Evolutionary conservation across 129 eudicot genomes (phyloP).

Genomic region (Arctium minus): DNA sequence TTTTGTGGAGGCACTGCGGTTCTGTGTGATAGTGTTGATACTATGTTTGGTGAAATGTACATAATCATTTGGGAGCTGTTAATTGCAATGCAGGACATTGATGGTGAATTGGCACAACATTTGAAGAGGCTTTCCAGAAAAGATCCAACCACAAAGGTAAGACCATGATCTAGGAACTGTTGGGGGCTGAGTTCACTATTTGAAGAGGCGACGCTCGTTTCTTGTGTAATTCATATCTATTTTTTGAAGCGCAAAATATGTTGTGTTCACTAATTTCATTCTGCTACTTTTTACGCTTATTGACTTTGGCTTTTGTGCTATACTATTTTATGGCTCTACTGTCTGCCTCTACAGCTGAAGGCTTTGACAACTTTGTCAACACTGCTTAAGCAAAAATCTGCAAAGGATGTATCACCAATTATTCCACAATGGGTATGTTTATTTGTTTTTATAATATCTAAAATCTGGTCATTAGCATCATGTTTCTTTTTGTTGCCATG

Average conservation of each 20-base stretch:
- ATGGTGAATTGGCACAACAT: conserved; percentile 82
- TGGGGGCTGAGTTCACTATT: not conserved
- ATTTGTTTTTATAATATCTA: not conserved
- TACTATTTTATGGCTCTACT: conserved; percentile 11
- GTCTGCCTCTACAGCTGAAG: conserved; percentile 48
- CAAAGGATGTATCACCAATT: conserved; percentile 60
- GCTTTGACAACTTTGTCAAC: conserved; percentile 74
- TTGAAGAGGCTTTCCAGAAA: conserved; percentile 87
- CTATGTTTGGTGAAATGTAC: not conserved
- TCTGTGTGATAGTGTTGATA: not conserved
- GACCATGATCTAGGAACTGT: not conserved
- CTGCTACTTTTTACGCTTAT: not conserved
- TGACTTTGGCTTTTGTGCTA: not conserved
- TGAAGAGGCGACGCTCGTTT: not conserved
- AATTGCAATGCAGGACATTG: conserved; percentile 55
- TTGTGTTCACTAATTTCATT: not conserved
- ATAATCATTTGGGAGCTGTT: not conserved
- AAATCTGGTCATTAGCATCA: not conserved
- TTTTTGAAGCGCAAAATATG: not conserved
- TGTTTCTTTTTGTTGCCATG: not conserved
- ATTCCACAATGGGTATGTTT: conserved; percentile 91
- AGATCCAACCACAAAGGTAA: conserved; percentile 96
- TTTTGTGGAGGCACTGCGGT: not conserved
- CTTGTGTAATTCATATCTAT: not conserved
- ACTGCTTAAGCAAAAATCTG: conserved; percentile 64